Percentiles rank a stretch among this genome's conserved stretches.
phyloP scores from a whole-genome alignment of 345 rosid species.

The Draba incana region DNA sequence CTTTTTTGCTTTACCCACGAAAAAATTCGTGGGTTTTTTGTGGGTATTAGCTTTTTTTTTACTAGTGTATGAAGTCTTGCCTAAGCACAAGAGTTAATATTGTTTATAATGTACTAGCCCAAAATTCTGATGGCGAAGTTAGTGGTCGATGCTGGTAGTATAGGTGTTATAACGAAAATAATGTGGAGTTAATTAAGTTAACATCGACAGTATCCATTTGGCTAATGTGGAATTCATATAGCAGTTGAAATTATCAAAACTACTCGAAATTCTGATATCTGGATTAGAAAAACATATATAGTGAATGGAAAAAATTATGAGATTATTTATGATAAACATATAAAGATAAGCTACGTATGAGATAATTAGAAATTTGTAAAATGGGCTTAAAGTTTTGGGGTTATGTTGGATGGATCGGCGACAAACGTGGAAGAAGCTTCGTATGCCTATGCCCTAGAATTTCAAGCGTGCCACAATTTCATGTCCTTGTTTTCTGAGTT shows the following conservation, averaged over 20 bases:
- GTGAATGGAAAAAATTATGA: neutral
- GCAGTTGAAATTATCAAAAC: neutral
- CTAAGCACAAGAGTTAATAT: too few relatives aligned
- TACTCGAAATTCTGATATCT: neutral
- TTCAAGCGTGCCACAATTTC: conserved; percentile 42
- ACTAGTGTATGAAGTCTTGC: too few relatives aligned
- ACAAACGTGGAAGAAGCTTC: conserved; percentile 41
- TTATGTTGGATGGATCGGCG: conserved; percentile 36
- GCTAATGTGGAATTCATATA: too few relatives aligned
- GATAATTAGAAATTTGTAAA: conserved; percentile 9
- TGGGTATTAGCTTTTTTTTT: too few relatives aligned
- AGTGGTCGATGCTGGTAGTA: too few relatives aligned
- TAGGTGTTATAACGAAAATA: too few relatives aligned
- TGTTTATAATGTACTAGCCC: too few relatives aligned
- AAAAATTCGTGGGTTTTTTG: too few relatives aligned
- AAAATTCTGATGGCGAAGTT: too few relatives aligned
- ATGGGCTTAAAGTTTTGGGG: conserved; percentile 21
- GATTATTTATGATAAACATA: neutral
- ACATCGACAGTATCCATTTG: too few relatives aligned
- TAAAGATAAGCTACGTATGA: neutral
- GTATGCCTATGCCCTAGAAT: conserved; percentile 8
- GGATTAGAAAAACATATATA: neutral
- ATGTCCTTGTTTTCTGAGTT: conserved; percentile 44
- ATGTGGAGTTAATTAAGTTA: too few relatives aligned
- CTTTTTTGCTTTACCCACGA: too few relatives aligned